Base-by-base conservation (phyloP, 2,329 filamentous ascomycete species). In the Curvularia lunata region DNA sequence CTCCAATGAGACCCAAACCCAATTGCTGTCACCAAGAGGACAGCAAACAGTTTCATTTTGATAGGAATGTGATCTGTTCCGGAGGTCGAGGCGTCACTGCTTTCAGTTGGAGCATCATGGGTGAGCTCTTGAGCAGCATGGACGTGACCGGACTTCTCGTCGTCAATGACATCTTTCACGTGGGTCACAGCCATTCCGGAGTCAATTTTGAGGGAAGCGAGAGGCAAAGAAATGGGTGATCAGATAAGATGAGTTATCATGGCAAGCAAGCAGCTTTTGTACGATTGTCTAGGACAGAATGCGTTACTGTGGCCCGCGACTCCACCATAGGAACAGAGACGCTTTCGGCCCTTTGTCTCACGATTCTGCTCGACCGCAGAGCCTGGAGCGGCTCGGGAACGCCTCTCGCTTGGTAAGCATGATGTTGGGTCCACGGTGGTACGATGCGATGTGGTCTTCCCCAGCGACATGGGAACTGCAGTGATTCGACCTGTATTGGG, bases 1-100 rank as follows among this genome's bases (percentile, higher is more conserved):
- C 84, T 86, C 85, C 85, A 87, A 21, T 83, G 81, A 0, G 83
- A 84, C 0, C 85, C 85, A 63, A 87, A 87, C 1, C 85, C 84
- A 62, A 87, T 85, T 53, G 79, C 71, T 13, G 80, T 82, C 1
- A 85, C 82, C 8, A 85, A 66, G 0, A 84, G 47, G 3, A 87
- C 81, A 0, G 84, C 79, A 8, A 75, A 68, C 13, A 83, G 52
- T 60, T 71, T 71, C 66, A 66, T 63, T 30, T 58, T 60, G 30
- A 71, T 23, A 0, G 68, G 68, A 6, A 69, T 55, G 2, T 54
- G 38, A 34, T 42, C 51, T 18, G 18, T 41, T 23, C 47, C 42
- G 1, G 28, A 18, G 8, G 49, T 18, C 13, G 58, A 60, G 13
- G 52, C 57, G 4, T 56, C 54, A 48, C 59, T 66, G 13, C 54